Percentiles rank a stretch among this genome's conserved stretches.
Evolutionary conservation across 2,329 filamentous ascomycete genomes (phyloP).

Genomic region (Periconia digitata): DNA sequence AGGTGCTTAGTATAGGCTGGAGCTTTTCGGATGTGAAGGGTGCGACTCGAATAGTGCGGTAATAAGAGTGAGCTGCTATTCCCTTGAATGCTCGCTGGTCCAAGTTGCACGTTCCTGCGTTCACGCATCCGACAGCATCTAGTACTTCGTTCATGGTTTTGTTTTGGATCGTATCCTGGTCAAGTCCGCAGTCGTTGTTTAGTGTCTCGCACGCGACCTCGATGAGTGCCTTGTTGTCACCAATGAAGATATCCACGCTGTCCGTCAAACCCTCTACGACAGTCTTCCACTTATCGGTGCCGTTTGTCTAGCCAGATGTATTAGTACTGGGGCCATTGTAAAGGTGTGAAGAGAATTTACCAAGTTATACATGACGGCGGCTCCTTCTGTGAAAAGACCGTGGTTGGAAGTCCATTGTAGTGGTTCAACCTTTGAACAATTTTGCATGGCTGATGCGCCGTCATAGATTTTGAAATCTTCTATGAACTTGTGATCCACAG

Average conservation of each 20-base stretch:
- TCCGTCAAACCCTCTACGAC: conserved; percentile 21
- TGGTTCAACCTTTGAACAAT: conserved; percentile 52
- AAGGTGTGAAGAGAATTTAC: too few relatives aligned
- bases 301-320: conserved; percentile 19
- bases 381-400: conserved; percentile 53
- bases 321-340: too few relatives aligned
- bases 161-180: too few relatives aligned
- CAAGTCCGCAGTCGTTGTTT: too few relatives aligned
- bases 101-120: too few relatives aligned
- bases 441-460: conserved; percentile 44
- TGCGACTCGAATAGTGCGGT: conserved; percentile 23
- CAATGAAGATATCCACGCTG: conserved; percentile 40
- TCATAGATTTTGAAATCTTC: conserved; percentile 53
- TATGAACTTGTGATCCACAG: conserved; percentile 49
- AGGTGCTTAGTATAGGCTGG: conserved; percentile 15
- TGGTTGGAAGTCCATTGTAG: conserved; percentile 56
- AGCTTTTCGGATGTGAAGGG: conserved; percentile 18
- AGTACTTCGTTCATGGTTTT: too few relatives aligned
- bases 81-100: conserved; percentile 56
- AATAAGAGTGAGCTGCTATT: conserved; percentile 20
- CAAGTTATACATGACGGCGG: conserved; percentile 53
- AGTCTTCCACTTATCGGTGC: conserved; percentile 23
- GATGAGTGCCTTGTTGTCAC: conserved; percentile 63
- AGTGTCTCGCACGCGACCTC: conserved; percentile 48
- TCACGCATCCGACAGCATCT: too few relatives aligned